A percentile compares a stretch with the other conserved stretches of the same genome.
These are phyloP conservation scores for Pulveroboletus sp. DNA, from an alignment of 768 basidiomycete genomes.

Conservation along the genomic window DNA sequence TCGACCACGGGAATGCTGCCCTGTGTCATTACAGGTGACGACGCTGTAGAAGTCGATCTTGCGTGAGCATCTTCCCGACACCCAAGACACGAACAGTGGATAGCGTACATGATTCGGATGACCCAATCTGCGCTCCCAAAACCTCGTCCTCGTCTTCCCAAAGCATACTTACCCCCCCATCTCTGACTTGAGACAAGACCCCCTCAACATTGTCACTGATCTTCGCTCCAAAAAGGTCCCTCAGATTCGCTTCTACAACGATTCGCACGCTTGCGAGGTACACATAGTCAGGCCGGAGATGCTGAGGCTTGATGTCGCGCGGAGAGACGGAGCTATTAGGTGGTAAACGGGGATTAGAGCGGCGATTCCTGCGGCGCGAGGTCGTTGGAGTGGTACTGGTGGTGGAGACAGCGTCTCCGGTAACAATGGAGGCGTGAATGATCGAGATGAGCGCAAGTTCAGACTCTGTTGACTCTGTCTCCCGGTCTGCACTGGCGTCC, in stretches of 20 bases:
- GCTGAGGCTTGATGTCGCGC: conserved; percentile 20
- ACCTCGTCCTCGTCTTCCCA: conserved; percentile 27
- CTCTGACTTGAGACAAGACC: not conserved
- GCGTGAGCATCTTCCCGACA: not conserved
- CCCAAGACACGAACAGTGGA: not conserved
- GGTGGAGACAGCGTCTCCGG: not conserved
- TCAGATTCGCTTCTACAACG: conserved; percentile 49
- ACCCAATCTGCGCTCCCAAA: not conserved
- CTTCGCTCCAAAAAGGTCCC: conserved; percentile 29
- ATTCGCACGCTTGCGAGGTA: conserved; percentile 48
- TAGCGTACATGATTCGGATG: conserved; percentile 4
- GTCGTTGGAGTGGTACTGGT: not conserved
- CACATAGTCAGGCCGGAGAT: conserved; percentile 45
- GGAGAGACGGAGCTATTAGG: conserved; percentile 15
- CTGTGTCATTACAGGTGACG: not conserved
- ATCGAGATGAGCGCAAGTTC: conserved; percentile 13
- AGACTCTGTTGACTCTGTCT: conserved; percentile 3
- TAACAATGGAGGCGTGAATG: not conserved
- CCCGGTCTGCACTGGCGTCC: not conserved
- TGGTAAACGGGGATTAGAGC: conserved; percentile 13
- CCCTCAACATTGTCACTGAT: not conserved
- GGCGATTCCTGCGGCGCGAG: conserved; percentile 17
- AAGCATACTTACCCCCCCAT: conserved; percentile 17
- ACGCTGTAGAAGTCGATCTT: not conserved
- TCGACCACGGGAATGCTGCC: not conserved